Base-by-base conservation (phyloP, 2,329 filamentous ascomycete genomes). In the Tolypocladium cylindrosporum region DNA sequence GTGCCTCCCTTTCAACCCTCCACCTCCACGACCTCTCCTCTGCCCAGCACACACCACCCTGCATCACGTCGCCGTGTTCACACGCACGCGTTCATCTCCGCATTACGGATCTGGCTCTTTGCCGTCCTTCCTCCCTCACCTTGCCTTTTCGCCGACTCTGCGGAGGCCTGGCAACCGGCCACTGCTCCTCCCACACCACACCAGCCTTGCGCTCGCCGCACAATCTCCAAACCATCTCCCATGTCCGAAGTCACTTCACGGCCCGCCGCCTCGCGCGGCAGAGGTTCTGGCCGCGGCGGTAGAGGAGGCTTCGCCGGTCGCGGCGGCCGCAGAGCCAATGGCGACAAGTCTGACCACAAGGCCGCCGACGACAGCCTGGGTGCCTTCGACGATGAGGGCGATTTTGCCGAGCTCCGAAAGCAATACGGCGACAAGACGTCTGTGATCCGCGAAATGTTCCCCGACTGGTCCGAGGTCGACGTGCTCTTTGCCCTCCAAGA, bases 181-280 rank as follows among this genome's bases (percentile, higher is more conserved):
- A 64, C 62, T 61, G 60, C 61, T 57, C 39, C 59, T 58, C 60
- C 58, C 55, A 59, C 43, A 58, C 63, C 60, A 48, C 57, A 55
- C 16, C 56, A 54, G 24, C 58, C 52, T 51, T 55, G 54, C 61
- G 52, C 60, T 50, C 65, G 66, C 63, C 65, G 63, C 58, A 57
- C 27, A 16, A 10, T 55, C 53, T 34, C 69, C 69, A 75, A 71
- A 68, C 66, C 69, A 71, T 69, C 73, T 69, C 77, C 74, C 79
- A 97, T 97, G 94, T 96, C 94, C 83, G 93, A 97, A 84, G 85
- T 90, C 79, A 88, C 91, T 82, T 84, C 88, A 77, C 85, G 92
- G 83, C 83, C 89, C 73, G 83, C 86, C 75, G 86, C 90, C 77
- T 76, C 86, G 80, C 90, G 93, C 79, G 92, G 93, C 78, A 89